Conservation (phyloP, 768 basidiomycete genomes). For the Termitomyces bulborhizus region DNA sequence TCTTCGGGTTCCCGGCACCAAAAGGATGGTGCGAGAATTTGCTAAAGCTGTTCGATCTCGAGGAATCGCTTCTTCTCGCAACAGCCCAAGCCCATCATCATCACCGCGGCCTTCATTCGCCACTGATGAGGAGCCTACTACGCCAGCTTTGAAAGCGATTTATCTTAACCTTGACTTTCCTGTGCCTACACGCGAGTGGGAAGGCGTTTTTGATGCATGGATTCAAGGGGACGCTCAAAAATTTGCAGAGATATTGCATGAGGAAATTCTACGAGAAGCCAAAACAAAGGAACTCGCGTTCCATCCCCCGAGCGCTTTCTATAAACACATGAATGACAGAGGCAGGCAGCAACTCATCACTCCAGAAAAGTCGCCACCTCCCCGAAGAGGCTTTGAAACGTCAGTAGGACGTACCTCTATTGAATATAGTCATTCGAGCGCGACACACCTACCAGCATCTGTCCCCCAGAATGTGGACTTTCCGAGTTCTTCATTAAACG, state of each 20-base stretch:
- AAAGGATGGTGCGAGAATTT: constrained; percentile 86
- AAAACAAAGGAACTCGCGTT: constrained; percentile 45
- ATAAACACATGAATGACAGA: background rate
- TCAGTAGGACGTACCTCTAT: background rate
- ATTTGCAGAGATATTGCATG: constrained; percentile 59
- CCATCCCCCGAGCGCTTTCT: constrained; percentile 3
- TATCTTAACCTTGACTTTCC: constrained; percentile 89
- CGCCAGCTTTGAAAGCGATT: constrained; percentile 57
- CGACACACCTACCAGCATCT: background rate
- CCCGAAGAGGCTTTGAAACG: background rate
- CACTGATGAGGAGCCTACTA: constrained; percentile 44
- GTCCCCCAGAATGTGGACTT: background rate
- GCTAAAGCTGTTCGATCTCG: constrained; percentile 67
- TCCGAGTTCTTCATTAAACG: background rate
- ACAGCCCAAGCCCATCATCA: constrained; percentile 35
- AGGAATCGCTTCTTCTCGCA: constrained; percentile 27
- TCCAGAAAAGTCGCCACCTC: constrained; percentile 15
- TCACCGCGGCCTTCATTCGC: constrained; percentile 38
- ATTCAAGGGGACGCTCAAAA: constrained; percentile 81
- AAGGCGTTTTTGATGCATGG: constrained; percentile 87
- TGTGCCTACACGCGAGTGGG: constrained; percentile 80
- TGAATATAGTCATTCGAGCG: background rate
- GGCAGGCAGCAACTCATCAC: constrained; percentile 10
- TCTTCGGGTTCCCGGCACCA: constrained; percentile 84
- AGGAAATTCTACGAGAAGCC: constrained; percentile 51